Base-by-base conservation (phyloP, 345 rosid species). In the Camelina hispida region DNA sequence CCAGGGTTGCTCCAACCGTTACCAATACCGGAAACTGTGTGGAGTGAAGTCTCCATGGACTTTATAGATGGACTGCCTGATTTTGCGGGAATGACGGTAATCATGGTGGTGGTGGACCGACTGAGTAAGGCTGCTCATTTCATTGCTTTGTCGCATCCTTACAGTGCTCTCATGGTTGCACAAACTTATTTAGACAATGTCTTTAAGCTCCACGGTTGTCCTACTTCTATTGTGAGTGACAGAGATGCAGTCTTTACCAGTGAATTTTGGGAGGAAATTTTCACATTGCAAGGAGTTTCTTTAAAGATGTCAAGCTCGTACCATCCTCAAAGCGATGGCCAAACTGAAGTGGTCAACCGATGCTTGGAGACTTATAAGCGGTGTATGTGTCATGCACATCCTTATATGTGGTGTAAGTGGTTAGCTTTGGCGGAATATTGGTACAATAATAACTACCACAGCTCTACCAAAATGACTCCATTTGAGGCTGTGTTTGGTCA, bases 241-340 rank as follows among this genome's bases (percentile, higher is more conserved):
- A 4, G 47, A 1, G 47, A 43, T 1, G 0, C 0, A 0, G 16
- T 43, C 0, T 43, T 43, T 5, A 1, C 3, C 0, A 43, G 47
- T 5, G 16, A 42, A 0, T 42, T 42, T 0, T 42, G 46, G 46
- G 4, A 4, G 4, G 46, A 42, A 6, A 12, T 42, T 0, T 42
- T 42, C 4, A 12, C 15, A 0, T 6, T 42, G 0, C 46, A 42
- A 4, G 15, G 46, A 0, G 46, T 13, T 0, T 1, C 47, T 43
- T 6, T 43, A 0, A 13, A 14, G 7, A 4, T 13, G 2, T 43
- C 47, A 1, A 43, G n/a, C 5, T 1, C 47, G 0, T 43, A 43
- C 4, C 47, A 43, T 1, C n/a, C n/a, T 0, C 47, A 43, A 1
- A 43, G 47, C 1, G 47, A 43, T 14, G 47, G n/a, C 5, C 47